Evolutionary conservation across 129 eudicot genomes (phyloP).

Genomic region (Saussurea involucrata): DNA sequence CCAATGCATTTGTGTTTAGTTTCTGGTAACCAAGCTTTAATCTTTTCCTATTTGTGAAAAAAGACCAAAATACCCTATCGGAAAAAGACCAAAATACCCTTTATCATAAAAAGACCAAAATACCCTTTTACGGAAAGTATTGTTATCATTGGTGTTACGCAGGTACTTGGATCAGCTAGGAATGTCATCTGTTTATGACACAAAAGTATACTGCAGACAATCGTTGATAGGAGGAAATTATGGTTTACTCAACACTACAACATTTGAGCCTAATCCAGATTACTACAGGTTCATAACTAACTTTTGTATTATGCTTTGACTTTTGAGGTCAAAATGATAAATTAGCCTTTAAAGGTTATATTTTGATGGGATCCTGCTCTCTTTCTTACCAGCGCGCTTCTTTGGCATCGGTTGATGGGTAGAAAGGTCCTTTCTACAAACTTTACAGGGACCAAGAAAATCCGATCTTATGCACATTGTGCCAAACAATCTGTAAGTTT

Average conservation of each 20-base stretch:
- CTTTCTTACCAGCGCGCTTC: conserved; percentile 68
- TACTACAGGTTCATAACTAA: conserved; percentile 64
- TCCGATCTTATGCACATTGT: conserved; percentile 91
- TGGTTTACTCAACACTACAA: conserved; percentile 85
- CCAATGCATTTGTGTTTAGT: conserved; percentile 76
- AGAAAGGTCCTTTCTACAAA: conserved; percentile 63
- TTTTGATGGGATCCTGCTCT: conserved; percentile 12
- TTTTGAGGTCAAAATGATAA: conserved; percentile 7
- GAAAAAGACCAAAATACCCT: neutral
- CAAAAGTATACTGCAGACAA: conserved; percentile 86
- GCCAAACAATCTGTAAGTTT: conserved; percentile 79
- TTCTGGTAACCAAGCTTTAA: conserved; percentile 57
- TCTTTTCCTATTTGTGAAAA: neutral
- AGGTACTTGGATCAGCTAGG: conserved; percentile 99
- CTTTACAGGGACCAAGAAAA: conserved; percentile 55
- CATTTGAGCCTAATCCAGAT: conserved; percentile 84
- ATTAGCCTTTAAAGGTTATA: neutral
- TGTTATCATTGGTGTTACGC: neutral
- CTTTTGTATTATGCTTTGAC: neutral
- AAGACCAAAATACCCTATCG: neutral
- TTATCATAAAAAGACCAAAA: conserved; percentile 16
- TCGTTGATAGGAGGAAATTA: conserved; percentile 90
- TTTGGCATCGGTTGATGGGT: conserved; percentile 95
- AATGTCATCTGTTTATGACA: conserved; percentile 59
- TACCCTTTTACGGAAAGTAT: neutral